Evolutionary conservation across 441 rosid genomes (phyloP), one percentile per base, ranked within the genome.

Genomic region (Cnidoscolus chayamansa): DNA sequence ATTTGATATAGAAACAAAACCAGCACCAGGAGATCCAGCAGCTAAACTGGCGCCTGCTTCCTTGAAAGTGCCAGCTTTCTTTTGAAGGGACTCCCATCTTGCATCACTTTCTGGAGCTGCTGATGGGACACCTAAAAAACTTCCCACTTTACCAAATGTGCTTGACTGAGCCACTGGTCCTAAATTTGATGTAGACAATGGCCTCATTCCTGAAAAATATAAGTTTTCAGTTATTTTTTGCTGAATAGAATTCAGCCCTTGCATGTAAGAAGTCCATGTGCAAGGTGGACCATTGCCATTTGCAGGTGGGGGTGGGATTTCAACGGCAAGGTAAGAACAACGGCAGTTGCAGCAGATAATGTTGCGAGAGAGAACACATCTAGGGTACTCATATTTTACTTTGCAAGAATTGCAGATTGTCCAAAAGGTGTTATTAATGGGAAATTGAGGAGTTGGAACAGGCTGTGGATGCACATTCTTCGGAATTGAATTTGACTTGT

Each of bases 291-390:
- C 67, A 68, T 71, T 81, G n/a, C 77, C 72, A 80, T 79, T 81
- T 72, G 73, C 81, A 55, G 84, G 72, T 58, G 96, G 87, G 1
- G 86, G 89, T 45, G 79, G 71, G 74, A 55, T 84, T 82, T 95
- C 98, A n/a, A 73, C 58, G 68, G 96, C 98, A 63, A 70, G 32
- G 62, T 93, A 93, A 30, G 90, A 82, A 73, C 72, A 72, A 25
- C 60, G 82, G 57, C 99, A 95, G 68, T 80, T 84, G 15, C 85
- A 96, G 79, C 99, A 95, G 17, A 89, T 75, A 75, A 95, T 84
- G 47, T 80, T 89, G 63, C 85, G 84, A 74, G 90, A 84, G 50
- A 87, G 83, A 76, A 93, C 91, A 68, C 73, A 35, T 72, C 86
- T 86, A 55, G 81, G 81, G 81, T 87, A 91, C 72, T 93, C 98